phyloP scores from a whole-genome alignment of 352 stramenopile species.

The Aphanomyces euteiches region DNA sequence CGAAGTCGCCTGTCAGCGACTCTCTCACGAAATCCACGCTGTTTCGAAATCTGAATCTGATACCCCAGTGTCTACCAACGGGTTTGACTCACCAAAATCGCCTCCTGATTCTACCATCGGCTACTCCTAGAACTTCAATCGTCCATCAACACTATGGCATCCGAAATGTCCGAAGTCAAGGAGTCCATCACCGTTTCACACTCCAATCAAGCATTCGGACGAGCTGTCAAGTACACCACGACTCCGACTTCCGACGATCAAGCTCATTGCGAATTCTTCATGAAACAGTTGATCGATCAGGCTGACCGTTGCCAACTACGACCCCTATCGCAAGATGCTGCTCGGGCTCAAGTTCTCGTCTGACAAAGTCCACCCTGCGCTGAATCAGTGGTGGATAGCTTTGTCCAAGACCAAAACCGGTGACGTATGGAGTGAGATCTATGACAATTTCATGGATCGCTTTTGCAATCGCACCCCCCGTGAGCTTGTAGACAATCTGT shows the following conservation, averaged over 20 bases:
- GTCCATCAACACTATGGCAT: no score
- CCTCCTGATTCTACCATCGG: no score
- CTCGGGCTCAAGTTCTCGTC: not conserved
- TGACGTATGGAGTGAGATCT: not conserved
- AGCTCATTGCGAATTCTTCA: slow-evolving; percentile 11
- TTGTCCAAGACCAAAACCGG: not conserved
- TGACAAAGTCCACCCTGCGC: not conserved
- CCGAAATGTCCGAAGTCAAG: no score
- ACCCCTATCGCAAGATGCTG: not conserved
- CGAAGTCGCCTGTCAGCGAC: no score
- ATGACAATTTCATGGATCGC: not conserved
- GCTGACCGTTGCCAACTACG: not conserved
- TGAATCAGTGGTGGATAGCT: not conserved
- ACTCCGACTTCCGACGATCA: not conserved
- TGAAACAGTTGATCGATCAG: not conserved
- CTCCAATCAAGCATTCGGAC: not conserved
- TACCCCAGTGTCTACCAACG: no score
- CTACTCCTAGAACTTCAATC: no score
- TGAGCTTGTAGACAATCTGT: not conserved
- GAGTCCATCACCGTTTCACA: no score
- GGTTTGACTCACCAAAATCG: no score
- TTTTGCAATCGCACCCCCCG: not conserved
- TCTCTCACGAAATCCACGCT: no score
- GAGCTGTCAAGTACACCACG: not conserved
- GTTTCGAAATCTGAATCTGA: no score